phyloP scores from a whole-genome alignment of 257 asterid genomes.

The Jacaranda mimosifolia region DNA sequence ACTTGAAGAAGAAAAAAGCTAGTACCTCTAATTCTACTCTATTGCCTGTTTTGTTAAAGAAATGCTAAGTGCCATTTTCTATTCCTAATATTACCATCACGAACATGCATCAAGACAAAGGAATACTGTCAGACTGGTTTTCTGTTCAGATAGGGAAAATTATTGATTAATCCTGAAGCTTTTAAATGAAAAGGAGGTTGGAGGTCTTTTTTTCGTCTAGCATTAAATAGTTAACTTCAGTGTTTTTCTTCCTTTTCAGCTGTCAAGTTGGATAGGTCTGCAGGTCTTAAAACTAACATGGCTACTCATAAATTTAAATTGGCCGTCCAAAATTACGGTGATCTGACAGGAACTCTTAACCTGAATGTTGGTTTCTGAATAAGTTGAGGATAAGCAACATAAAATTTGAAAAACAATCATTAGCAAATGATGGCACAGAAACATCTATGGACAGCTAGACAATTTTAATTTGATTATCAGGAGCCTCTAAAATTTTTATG shows the following conservation, averaged over 20 bases:
- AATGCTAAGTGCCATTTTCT: neutral
- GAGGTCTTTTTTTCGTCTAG: neutral
- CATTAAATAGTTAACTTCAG: neutral
- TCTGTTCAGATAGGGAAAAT: neutral
- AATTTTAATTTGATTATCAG: neutral
- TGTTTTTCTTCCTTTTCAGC: neutral
- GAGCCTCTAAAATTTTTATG: conserved; percentile 28
- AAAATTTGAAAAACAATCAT: neutral
- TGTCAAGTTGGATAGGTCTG: neutral
- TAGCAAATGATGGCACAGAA: conserved; percentile 17
- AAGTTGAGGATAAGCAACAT: conserved; percentile 17
- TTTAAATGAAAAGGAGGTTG: neutral
- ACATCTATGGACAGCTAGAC: conserved; percentile 14
- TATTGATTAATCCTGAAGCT: neutral
- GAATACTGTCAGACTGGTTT: neutral
- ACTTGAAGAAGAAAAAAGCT: neutral
- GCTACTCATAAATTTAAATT: neutral
- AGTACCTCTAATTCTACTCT: neutral
- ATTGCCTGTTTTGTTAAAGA: neutral
- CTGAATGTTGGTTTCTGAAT: neutral
- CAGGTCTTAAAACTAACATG: neutral
- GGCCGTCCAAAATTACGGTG: neutral
- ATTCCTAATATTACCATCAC: neutral
- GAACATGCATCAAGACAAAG: neutral
- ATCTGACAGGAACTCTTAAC: conserved; percentile 1